Conservation (phyloP, 1,139 yeast species). For the Suhomyces terraborum region DNA sequence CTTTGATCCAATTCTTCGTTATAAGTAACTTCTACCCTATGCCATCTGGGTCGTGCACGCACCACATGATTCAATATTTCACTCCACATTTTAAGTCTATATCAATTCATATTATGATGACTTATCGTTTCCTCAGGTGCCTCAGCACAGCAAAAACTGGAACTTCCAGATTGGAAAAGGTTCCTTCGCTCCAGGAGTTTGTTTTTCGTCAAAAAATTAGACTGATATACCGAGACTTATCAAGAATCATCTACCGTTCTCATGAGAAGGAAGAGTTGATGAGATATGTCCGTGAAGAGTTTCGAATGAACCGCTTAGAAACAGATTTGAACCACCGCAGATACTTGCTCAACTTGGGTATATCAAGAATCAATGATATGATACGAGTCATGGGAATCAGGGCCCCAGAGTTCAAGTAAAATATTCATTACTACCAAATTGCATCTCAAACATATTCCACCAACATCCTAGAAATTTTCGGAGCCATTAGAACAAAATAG, state of each 20-base stretch:
- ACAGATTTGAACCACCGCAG: conserved; percentile 40
- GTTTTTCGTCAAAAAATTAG: conserved; percentile 39
- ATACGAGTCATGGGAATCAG: conserved; percentile 22
- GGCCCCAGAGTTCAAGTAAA: conserved; percentile 12
- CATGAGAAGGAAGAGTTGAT: conserved; percentile 44
- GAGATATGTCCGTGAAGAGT: conserved; percentile 37
- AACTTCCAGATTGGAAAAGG: conserved; percentile 2
- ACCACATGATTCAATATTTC: neutral
- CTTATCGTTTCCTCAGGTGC: neutral
- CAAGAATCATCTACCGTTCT: conserved; percentile 36
- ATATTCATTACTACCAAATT: neutral
- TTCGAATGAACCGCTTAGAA: conserved; percentile 28
- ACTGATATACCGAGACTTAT: conserved; percentile 36
- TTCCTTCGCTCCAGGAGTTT: conserved; percentile 42
- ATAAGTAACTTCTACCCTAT: too few species aligned
- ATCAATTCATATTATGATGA: neutral
- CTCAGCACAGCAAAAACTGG: conserved; percentile 28
- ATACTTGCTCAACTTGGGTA: conserved; percentile 42
- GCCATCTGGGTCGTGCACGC: neutral
- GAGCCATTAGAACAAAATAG: too few species aligned
- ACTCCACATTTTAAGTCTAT: neutral
- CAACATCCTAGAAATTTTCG: too few species aligned
- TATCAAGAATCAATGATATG: conserved; percentile 29
- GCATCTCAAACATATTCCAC: neutral
- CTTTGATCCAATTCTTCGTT: too few species aligned